Percentiles rank a stretch among this genome's conserved stretches.
Evolutionary conservation across 2,329 filamentous ascomycete species (phyloP).

Genomic region (Davidsoniella virescens): DNA sequence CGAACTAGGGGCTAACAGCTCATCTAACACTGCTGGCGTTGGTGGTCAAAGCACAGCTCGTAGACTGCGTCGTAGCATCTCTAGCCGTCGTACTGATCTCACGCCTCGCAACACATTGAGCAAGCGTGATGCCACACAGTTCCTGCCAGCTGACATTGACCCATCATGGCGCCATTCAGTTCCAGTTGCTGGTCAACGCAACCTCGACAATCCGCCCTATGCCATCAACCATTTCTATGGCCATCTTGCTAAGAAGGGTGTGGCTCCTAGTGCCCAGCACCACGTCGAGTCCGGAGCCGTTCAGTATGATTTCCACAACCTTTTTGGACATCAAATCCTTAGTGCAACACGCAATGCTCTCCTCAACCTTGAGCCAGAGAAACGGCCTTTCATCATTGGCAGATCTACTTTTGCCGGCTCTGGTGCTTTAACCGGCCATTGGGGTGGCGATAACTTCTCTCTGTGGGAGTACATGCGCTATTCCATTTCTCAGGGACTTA

Average conservation of each 20-base stretch:
- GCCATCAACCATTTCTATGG: slow-evolving; percentile 58
- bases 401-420: slow-evolving; percentile 66
- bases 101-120: too few relatives aligned
- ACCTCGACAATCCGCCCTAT: slow-evolving; percentile 62
- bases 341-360: slow-evolving; percentile 63
- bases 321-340: slow-evolving; percentile 60
- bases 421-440: slow-evolving; percentile 63
- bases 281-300: slow-evolving; percentile 40
- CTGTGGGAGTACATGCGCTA: slow-evolving; percentile 60
- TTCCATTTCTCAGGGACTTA: slow-evolving; percentile 61
- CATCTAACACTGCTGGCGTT: slow-evolving; percentile 15
- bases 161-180: slow-evolving; percentile 24
- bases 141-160: slow-evolving; percentile 6
- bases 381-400: slow-evolving; percentile 71
- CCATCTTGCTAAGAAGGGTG: slow-evolving; percentile 40
- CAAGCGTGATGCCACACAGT: slow-evolving; percentile 5
- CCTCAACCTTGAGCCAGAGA: slow-evolving; percentile 42
- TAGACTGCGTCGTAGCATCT: neutral
- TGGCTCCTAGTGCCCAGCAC: slow-evolving; percentile 46
- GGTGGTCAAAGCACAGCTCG: slow-evolving; percentile 21
- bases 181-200: slow-evolving; percentile 44
- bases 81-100: neutral
- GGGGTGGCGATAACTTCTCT: slow-evolving; percentile 62
- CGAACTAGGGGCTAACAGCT: slow-evolving; percentile 39
- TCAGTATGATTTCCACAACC: slow-evolving; percentile 74